These are phyloP conservation scores for Crithidia fasciculata DNA, from an alignment of 208 protist species.

Conservation along the genomic window DNA sequence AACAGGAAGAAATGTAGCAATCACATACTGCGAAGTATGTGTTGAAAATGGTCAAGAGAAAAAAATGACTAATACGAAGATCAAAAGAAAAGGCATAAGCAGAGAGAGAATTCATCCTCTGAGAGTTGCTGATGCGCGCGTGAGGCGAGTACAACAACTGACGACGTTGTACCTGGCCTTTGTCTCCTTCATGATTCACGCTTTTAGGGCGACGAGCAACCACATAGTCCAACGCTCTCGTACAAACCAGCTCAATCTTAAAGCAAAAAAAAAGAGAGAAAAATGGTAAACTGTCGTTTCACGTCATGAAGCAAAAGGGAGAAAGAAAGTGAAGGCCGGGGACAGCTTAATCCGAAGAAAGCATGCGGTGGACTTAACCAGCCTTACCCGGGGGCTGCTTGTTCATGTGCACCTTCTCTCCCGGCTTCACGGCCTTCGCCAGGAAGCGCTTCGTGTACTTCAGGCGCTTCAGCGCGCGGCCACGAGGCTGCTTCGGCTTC, in stretches of 20 bases:
- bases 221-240: conserved; percentile 20
- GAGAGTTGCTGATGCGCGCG: not conserved
- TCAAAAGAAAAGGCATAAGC: conserved; percentile 9
- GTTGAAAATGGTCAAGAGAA: not conserved
- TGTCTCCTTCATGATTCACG: not conserved
- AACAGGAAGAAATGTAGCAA: not conserved
- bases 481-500: conserved; percentile 94
- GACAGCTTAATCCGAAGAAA: not conserved
- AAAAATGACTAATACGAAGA: not conserved
- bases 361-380: conserved; percentile 49
- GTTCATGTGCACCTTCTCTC: conserved; percentile 95
- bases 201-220: not conserved
- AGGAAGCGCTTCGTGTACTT: conserved; percentile 98
- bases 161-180: not conserved
- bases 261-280: conserved; percentile 4
- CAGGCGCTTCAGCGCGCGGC: conserved; percentile 97
- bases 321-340: not conserved
- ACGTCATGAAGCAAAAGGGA: conserved; percentile 4
- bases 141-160: not conserved
- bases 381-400: conserved; percentile 92
- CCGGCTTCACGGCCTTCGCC: conserved; percentile 91
- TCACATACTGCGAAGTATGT: too few species aligned
- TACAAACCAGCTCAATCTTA: conserved; percentile 7
- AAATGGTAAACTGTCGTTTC: conserved; percentile 31
- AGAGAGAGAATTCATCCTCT: conserved; percentile 27